Percentiles rank a stretch among this genome's conserved stretches.
Conservation (phyloP, 2,329 filamentous ascomycete genomes). For the Falciphora oryzae region DNA sequence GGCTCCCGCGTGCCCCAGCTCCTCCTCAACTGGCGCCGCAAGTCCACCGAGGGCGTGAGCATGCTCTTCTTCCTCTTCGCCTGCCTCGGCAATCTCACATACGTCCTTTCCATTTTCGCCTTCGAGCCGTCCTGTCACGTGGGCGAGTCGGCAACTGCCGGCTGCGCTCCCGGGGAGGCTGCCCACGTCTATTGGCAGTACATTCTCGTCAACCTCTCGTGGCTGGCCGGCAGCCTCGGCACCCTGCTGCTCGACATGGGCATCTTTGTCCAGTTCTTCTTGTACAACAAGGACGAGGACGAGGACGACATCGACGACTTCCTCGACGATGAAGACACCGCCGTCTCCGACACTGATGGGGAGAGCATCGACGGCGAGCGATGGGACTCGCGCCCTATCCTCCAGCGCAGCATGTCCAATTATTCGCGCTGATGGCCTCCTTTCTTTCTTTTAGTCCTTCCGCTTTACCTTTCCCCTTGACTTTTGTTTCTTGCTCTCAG, state of each 20-base stretch:
- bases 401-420: slow-evolving; percentile 25
- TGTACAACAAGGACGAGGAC: slow-evolving; percentile 54
- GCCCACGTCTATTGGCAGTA: slow-evolving; percentile 67
- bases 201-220: slow-evolving; percentile 83
- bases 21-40: slow-evolving; percentile 84
- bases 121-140: slow-evolving; percentile 67
- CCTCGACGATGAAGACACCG: slow-evolving; percentile 19
- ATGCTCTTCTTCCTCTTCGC: slow-evolving; percentile 96
- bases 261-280: slow-evolving; percentile 83
- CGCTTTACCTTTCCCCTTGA: too few relatives aligned
- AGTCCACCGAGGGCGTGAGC: slow-evolving; percentile 88
- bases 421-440: neutral
- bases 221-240: slow-evolving; percentile 84
- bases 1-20: slow-evolving; percentile 86
- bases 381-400: slow-evolving; percentile 36
- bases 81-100: slow-evolving; percentile 90
- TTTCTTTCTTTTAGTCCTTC: neutral
- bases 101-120: slow-evolving; percentile 85
- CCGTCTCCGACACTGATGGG: slow-evolving; percentile 20
- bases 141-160: slow-evolving; percentile 10
- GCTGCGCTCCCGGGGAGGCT: slow-evolving; percentile 62
- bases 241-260: slow-evolving; percentile 78
- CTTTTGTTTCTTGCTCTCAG: neutral
- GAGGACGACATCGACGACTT: slow-evolving; percentile 11
- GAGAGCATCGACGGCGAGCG: slow-evolving; percentile 24